Conservation (phyloP, 2,329 filamentous ascomycete genomes). For the Colletotrichum australisinense region DNA sequence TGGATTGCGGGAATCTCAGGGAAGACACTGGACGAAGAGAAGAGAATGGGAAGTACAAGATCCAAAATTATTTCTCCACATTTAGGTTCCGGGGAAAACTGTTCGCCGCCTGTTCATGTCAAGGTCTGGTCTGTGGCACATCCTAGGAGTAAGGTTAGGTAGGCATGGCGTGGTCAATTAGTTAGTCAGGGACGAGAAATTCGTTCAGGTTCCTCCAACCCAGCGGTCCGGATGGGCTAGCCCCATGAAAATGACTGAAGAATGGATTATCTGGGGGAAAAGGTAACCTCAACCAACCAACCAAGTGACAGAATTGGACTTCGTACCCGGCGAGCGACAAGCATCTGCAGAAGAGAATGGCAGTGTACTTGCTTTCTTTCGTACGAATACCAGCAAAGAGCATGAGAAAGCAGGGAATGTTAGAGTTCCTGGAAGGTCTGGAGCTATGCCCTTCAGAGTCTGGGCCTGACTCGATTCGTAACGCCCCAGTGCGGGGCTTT, state of each 20-base stretch:
- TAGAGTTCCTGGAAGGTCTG: constrained; percentile 23
- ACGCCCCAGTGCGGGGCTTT: constrained; percentile 16
- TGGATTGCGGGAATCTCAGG: not conserved
- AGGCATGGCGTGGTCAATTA: not conserved
- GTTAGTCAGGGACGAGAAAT: not conserved
- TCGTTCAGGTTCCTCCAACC: not conserved
- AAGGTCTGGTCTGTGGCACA: not conserved
- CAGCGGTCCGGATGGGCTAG: not conserved
- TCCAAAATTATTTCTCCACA: constrained; percentile 1
- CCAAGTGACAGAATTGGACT: not conserved
- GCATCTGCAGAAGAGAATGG: not conserved
- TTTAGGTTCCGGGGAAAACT: constrained; percentile 9
- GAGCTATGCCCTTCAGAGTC: constrained; percentile 14
- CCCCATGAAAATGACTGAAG: not conserved
- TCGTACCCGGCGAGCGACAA: not conserved
- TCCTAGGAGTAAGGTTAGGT: not conserved
- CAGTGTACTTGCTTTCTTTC: too few species aligned
- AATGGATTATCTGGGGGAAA: constrained; percentile 27
- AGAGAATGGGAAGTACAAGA: not conserved
- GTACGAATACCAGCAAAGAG: not conserved
- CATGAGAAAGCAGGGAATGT: not conserved
- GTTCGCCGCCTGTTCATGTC: not conserved
- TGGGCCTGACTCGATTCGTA: constrained; percentile 28
- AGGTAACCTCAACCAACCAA: not conserved
- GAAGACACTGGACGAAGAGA: not conserved